phyloP scores from a whole-genome alignment of 148 eudicot genomes.

The Amaranthus hypochondriacus region DNA sequence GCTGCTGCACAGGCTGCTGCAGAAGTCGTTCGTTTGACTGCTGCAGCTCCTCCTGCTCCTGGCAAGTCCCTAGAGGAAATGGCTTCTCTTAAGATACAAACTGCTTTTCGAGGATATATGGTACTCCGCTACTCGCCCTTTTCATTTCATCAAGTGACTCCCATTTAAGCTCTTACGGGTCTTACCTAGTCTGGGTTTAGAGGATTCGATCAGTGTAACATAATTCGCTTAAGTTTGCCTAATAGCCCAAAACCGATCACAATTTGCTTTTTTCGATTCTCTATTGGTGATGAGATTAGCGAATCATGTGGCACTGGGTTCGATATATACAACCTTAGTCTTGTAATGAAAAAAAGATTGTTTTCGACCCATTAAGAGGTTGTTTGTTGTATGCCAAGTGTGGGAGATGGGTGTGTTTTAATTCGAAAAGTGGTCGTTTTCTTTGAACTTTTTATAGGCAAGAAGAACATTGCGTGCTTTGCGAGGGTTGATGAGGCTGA shows the following conservation, averaged over 20 bases:
- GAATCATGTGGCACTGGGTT: too few relatives aligned
- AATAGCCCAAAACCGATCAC: too few relatives aligned
- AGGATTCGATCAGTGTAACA: too few relatives aligned
- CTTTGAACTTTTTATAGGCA: slow-evolving; percentile 41
- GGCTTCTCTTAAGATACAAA: slow-evolving; percentile 77
- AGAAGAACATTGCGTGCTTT: slow-evolving; percentile 65
- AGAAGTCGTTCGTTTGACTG: slow-evolving; percentile 42
- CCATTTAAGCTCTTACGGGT: too few relatives aligned
- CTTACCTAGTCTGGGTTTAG: too few relatives aligned
- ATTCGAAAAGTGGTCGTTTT: neutral
- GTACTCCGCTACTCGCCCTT: slow-evolving; percentile 25
- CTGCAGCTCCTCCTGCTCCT: slow-evolving; percentile 24
- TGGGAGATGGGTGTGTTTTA: neutral
- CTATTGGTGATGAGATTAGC: too few relatives aligned
- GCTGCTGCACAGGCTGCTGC: slow-evolving; percentile 55
- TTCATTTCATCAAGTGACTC: too few relatives aligned
- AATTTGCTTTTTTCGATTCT: too few relatives aligned
- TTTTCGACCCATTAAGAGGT: too few relatives aligned
- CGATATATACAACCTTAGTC: too few relatives aligned
- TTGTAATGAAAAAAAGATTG: too few relatives aligned
- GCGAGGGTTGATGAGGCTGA: slow-evolving; percentile 72
- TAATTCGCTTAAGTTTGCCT: too few relatives aligned
- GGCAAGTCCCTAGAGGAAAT: slow-evolving; percentile 61
- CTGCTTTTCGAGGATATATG: slow-evolving; percentile 74
- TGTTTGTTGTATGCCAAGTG: neutral